Base-by-base conservation (phyloP, 176 grass and related monocot genomes). In the Puccinellia tenuiflora region DNA sequence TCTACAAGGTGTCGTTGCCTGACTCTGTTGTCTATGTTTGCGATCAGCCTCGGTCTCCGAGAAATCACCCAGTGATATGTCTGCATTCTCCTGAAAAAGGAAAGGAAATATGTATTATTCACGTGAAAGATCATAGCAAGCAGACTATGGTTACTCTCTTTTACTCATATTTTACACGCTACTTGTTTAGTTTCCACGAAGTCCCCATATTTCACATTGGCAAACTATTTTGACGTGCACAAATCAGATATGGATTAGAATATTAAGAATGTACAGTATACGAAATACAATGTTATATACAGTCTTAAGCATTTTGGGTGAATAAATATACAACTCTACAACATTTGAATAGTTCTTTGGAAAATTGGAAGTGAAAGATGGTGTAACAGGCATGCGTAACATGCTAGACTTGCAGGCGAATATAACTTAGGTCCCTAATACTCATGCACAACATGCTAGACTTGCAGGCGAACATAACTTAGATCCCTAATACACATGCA, bases 41-140 rank as follows among this genome's bases (percentile, higher is more conserved):
- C n/a, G 24, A n/a, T 88, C 81, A 30, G 81, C 81, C 66, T 88
- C 86, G 1, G 81, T 48, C 1, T 68, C 81, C 2, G 86, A 88
- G 37, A 67, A 88, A 71, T 88, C 86, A 21, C 83, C 81, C 16
- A 39, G 73, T 0, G 86, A 47, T 0, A 79, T 4, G 26, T 47
- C 21, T 40, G 14, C 37, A 6, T 65, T 54, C 11, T 12, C 45
- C 81, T 84, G 34, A 31, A n/a, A 74, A 28, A 15, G 14, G n/a
- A 63, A 30, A 48, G n/a, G 10, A 75, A 47, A 22, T 8, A 75
- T 0, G 45, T 20, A 45, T 42, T 14, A 17, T 76, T 5, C 34
- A 16, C 15, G 52, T 5, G 46, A 68, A 21, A 80, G 2, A 9
- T 33, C 6, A 10, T 4, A 25, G 7, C n/a, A 70, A 70, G 67